phyloP scores from a whole-genome alignment of 2,329 filamentous ascomycete species.

The Myriosclerotinia duriaeana region DNA sequence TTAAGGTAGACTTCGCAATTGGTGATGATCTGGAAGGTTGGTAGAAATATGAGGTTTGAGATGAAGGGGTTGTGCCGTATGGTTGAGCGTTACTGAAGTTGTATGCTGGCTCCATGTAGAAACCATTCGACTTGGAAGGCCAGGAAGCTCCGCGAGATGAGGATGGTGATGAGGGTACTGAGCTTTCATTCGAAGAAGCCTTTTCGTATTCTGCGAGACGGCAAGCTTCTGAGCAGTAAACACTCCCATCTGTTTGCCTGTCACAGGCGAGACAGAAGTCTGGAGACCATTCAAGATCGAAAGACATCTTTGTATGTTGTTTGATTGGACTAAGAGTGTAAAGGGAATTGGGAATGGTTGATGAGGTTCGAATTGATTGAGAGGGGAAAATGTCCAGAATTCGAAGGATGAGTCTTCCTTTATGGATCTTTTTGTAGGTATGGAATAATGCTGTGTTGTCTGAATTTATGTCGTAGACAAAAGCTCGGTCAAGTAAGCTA shows the following conservation, averaged over 20 bases:
- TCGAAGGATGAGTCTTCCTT: conserved; percentile 22
- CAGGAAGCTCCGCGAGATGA: conserved; percentile 48
- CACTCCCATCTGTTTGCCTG: conserved; percentile 75
- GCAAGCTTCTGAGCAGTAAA: conserved; percentile 92
- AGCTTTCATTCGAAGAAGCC: conserved; percentile 55
- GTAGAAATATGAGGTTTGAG: conserved; percentile 42
- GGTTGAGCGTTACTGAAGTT: conserved; percentile 67
- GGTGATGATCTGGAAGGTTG: conserved; percentile 50
- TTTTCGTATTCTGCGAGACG: conserved; percentile 83
- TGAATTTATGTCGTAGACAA: conserved; percentile 25
- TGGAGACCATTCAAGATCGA: conserved; percentile 66
- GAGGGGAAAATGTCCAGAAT: background rate
- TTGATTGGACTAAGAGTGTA: conserved; percentile 11
- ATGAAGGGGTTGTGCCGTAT: conserved; percentile 53
- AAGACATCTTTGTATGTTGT: conserved; percentile 37
- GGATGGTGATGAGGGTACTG: conserved; percentile 58
- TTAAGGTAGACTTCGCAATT: conserved; percentile 48
- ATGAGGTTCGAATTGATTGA: conserved; percentile 20
- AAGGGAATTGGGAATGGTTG: conserved; percentile 18
- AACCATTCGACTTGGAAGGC: conserved; percentile 53
- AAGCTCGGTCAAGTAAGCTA: conserved; percentile 29
- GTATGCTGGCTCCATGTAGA: conserved; percentile 72
- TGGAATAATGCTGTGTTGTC: conserved; percentile 25
- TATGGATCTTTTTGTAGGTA: conserved; percentile 18
- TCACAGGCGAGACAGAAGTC: conserved; percentile 95